Conservation (phyloP, 148 eudicot genomes). For the Gaultheria prostrata region DNA sequence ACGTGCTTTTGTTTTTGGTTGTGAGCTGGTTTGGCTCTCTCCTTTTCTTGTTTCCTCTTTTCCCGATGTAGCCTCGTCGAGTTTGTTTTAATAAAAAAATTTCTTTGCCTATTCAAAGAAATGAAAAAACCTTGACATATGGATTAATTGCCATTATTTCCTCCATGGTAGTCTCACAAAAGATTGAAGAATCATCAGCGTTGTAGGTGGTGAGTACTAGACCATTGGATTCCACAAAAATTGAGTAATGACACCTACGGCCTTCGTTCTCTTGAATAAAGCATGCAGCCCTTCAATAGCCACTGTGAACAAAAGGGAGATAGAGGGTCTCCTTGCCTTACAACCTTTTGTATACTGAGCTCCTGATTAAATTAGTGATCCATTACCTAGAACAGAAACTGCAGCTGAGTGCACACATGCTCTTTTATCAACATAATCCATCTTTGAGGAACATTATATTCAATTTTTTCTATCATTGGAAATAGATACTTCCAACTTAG, state of each 20-base stretch:
- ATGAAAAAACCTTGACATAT: not conserved
- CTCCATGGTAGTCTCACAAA: not conserved
- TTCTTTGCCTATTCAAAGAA: no score
- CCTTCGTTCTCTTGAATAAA: not conserved
- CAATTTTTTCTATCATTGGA: not conserved
- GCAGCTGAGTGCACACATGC: not conserved
- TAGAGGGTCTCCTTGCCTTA: not conserved
- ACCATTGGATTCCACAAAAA: not conserved
- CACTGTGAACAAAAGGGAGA: not conserved
- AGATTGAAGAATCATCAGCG: not conserved
- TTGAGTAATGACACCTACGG: not conserved
- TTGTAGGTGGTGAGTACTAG: not conserved
- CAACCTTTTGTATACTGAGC: not conserved
- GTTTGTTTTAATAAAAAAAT: no score
- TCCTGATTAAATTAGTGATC: not conserved
- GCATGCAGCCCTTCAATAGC: not conserved
- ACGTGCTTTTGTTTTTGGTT: no score
- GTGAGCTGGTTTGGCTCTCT: no score
- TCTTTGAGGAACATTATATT: not conserved
- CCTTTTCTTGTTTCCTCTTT: no score
- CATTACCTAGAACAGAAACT: not conserved
- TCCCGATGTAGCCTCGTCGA: no score
- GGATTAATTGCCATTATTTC: not conserved
- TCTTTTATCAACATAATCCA: not conserved
- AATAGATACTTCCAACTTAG: not conserved